These are phyloP conservation scores for Yamadazyma songkhlaensis DNA, from an alignment of 1,139 yeast genomes.

Conservation along the genomic window DNA sequence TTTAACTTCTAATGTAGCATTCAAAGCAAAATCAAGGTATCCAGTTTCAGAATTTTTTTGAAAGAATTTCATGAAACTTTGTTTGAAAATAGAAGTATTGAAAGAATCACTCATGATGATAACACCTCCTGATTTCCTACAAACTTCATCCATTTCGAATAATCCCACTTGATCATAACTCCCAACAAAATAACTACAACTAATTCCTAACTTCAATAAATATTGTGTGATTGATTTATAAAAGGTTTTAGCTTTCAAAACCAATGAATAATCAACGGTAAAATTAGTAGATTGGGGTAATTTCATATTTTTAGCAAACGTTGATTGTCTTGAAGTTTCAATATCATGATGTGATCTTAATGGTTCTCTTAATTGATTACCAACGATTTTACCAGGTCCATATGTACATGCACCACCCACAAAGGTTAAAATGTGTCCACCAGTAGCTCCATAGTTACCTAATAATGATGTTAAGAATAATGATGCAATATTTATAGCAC, in stretches of 20 bases:
- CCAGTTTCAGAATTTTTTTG: conserved; percentile 27
- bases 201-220: conserved; percentile 43
- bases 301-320: conserved; percentile 16
- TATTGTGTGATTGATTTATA: conserved; percentile 45
- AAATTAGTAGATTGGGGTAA: conserved; percentile 27
- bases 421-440: conserved; percentile 61
- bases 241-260: conserved; percentile 34
- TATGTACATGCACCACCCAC: conserved; percentile 57
- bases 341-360: conserved; percentile 61
- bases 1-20: conserved; percentile 58
- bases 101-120: conserved; percentile 64
- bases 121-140: conserved; percentile 59
- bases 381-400: conserved; percentile 58
- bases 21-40: conserved; percentile 49
- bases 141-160: conserved; percentile 59
- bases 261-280: conserved; percentile 28
- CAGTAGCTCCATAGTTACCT: conserved; percentile 42
- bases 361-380: conserved; percentile 47
- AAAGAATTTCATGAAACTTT: conserved; percentile 56
- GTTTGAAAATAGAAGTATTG: conserved; percentile 62
- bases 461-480: conserved; percentile 44
- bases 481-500: conserved; percentile 62
- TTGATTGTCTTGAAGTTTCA: conserved; percentile 36
- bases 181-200: conserved; percentile 59
- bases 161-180: conserved; percentile 68